These are phyloP conservation scores for Chalciporus piperatus DNA, from an alignment of 768 basidiomycete species.

Conservation along the genomic window DNA sequence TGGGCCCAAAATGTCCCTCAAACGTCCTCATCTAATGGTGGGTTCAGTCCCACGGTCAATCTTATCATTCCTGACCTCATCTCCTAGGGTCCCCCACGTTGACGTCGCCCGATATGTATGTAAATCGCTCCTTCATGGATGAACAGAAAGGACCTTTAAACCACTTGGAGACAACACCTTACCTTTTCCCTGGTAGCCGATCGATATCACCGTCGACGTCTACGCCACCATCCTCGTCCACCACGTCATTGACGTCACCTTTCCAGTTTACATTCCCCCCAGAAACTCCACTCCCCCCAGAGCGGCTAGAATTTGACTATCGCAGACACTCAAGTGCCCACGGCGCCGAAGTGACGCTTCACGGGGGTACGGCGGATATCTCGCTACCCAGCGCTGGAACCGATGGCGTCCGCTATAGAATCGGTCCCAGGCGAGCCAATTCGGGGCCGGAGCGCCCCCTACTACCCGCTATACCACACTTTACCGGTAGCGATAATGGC, in stretches of 20 bases:
- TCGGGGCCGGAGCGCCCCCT: constrained; percentile 48
- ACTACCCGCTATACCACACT: constrained; percentile 46
- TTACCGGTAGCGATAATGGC: constrained; percentile 50
- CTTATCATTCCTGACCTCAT: constrained; percentile 31
- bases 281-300: constrained; percentile 49
- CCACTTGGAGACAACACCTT: constrained; percentile 51
- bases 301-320: constrained; percentile 64
- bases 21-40: constrained; percentile 31
- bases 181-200: constrained; percentile 63
- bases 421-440: constrained; percentile 47
- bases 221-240: constrained; percentile 58
- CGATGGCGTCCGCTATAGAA: constrained; percentile 61
- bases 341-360: constrained; percentile 62
- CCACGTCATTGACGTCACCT: constrained; percentile 58
- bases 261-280: constrained; percentile 63
- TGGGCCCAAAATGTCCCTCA: constrained; percentile 31
- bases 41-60: constrained; percentile 27
- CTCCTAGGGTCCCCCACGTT: constrained; percentile 59
- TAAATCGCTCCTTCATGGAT: constrained; percentile 45
- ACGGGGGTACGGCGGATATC: constrained; percentile 72
- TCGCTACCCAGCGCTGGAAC: constrained; percentile 49
- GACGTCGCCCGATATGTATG: constrained; percentile 45
- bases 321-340: constrained; percentile 54
- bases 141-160: constrained; percentile 56
- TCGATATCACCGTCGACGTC: constrained; percentile 70